These are phyloP conservation scores for Pleoardoris graminearum DNA, from an alignment of 2,329 filamentous ascomycete species.

Conservation along the genomic window DNA sequence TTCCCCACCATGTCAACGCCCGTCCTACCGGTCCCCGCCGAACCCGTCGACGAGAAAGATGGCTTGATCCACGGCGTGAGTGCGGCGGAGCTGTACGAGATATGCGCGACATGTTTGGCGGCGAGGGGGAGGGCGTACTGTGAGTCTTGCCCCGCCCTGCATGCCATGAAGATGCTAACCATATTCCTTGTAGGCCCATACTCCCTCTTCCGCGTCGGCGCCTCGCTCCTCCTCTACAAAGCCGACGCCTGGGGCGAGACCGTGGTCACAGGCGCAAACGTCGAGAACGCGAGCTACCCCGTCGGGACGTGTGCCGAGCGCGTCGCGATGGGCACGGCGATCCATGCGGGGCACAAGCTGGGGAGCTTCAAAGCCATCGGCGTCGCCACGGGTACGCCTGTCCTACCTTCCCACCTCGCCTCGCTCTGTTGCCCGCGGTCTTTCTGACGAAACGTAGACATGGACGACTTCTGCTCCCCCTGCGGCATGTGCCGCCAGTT, in stretches of 20 bases:
- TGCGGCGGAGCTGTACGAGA: slow-evolving; percentile 63
- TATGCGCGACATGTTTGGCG: slow-evolving; percentile 65
- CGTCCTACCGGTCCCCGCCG: slow-evolving; percentile 33
- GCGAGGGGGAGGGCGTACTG: slow-evolving; percentile 85
- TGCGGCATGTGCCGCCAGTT: slow-evolving; percentile 98
- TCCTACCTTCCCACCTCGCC: background rate
- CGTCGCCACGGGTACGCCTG: slow-evolving; percentile 65
- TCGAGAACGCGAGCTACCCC: slow-evolving; percentile 92
- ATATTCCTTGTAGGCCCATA: slow-evolving; percentile 65
- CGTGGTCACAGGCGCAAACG: slow-evolving; percentile 68
- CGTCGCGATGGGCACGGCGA: slow-evolving; percentile 78
- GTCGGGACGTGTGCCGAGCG: slow-evolving; percentile 96
- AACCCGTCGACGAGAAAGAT: slow-evolving; percentile 42
- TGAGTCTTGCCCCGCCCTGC: slow-evolving; percentile 43
- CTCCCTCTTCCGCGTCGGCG: slow-evolving; percentile 88
- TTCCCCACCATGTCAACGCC: slow-evolving; percentile 40
- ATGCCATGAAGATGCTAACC: background rate
- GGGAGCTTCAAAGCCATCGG: slow-evolving; percentile 68
- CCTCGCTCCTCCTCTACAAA: slow-evolving; percentile 64
- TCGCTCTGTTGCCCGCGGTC: background rate
- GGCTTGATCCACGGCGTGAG: slow-evolving; percentile 59
- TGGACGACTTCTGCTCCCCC: slow-evolving; percentile 58
- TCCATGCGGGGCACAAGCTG: slow-evolving; percentile 60
- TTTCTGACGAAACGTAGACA: slow-evolving; percentile 55
- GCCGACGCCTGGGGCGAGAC: slow-evolving; percentile 43